phyloP scores from a whole-genome alignment of 2,329 filamentous ascomycete genomes.

The Colletotrichum euphorbiae region DNA sequence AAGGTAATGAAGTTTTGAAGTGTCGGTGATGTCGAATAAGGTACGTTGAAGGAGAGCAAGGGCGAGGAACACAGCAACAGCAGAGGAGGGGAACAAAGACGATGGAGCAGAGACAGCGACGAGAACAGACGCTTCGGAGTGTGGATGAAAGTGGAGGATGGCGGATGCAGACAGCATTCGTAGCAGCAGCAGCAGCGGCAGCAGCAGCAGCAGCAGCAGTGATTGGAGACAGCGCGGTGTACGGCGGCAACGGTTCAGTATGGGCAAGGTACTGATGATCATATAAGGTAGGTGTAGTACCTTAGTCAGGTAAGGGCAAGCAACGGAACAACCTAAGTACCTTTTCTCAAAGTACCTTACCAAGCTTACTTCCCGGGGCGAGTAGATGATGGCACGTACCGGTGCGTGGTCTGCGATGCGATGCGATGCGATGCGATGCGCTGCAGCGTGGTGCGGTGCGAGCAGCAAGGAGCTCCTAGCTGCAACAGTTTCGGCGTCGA shows the following conservation, averaged over 20 bases:
- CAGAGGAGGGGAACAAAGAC: slow-evolving; percentile 17
- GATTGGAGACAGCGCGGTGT: not conserved
- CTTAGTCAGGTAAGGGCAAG: not conserved
- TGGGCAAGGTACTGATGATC: not conserved
- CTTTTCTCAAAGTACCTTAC: slow-evolving; percentile 1
- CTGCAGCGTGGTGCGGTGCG: slow-evolving; percentile 27
- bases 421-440: slow-evolving; percentile 32
- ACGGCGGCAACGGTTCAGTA: not conserved
- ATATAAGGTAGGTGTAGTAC: not conserved
- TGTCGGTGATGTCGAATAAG: not conserved
- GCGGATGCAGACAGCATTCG: not conserved
- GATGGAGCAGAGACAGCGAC: slow-evolving; percentile 12
- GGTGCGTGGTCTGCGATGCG: slow-evolving; percentile 21
- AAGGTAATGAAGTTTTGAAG: too few species aligned
- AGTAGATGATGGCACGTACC: slow-evolving; percentile 34
- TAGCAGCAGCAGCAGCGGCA: not conserved
- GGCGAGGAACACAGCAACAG: not conserved
- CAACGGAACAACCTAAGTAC: not conserved
- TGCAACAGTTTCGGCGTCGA: slow-evolving; percentile 48
- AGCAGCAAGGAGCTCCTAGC: slow-evolving; percentile 42
- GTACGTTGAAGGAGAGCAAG: not conserved
- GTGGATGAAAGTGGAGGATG: slow-evolving; percentile 7
- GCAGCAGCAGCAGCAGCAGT: not conserved
- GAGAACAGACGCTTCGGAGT: slow-evolving; percentile 25
- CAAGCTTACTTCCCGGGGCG: not conserved